A percentile compares a stretch with the other conserved stretches of the same genome.
Conservation (phyloP, 129 eudicot genomes). For the Deinandra increscens region DNA sequence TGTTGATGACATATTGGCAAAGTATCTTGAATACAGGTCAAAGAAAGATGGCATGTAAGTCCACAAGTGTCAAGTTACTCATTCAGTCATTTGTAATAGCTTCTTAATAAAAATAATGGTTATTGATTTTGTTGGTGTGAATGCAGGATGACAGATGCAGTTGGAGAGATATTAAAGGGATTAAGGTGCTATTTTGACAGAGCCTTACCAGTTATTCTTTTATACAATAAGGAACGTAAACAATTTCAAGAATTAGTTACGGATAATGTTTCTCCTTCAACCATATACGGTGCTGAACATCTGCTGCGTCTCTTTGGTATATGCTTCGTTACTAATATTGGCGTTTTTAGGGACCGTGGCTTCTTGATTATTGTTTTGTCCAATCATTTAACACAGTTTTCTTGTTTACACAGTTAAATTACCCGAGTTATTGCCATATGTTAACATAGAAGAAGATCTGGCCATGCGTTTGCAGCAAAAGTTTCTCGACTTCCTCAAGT, state of each 20-base stretch:
- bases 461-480: slow-evolving; percentile 68
- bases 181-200: slow-evolving; percentile 76
- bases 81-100: background rate
- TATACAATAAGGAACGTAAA: slow-evolving; percentile 83
- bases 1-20: slow-evolving; percentile 76
- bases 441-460: slow-evolving; percentile 82
- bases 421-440: slow-evolving; percentile 71
- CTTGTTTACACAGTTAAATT: slow-evolving; percentile 71
- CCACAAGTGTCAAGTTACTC: slow-evolving; percentile 1
- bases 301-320: slow-evolving; percentile 96
- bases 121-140: slow-evolving; percentile 1
- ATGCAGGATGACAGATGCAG: slow-evolving; percentile 65
- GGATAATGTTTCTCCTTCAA: slow-evolving; percentile 78
- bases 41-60: slow-evolving; percentile 90
- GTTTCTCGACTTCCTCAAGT: slow-evolving; percentile 81
- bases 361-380: slow-evolving; percentile 7
- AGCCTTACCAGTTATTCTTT: slow-evolving; percentile 68
- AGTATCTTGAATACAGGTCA: slow-evolving; percentile 85
- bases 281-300: slow-evolving; percentile 93
- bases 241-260: slow-evolving; percentile 66
- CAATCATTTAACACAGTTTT: background rate
- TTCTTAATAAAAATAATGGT: background rate
- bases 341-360: background rate
- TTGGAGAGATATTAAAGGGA: slow-evolving; percentile 80
- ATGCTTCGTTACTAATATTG: slow-evolving; percentile 19